Evolutionary conservation across 768 basidiomycete species (phyloP), one percentile per base, ranked within the genome.

Genomic region (Boletus vermiculosoides): DNA sequence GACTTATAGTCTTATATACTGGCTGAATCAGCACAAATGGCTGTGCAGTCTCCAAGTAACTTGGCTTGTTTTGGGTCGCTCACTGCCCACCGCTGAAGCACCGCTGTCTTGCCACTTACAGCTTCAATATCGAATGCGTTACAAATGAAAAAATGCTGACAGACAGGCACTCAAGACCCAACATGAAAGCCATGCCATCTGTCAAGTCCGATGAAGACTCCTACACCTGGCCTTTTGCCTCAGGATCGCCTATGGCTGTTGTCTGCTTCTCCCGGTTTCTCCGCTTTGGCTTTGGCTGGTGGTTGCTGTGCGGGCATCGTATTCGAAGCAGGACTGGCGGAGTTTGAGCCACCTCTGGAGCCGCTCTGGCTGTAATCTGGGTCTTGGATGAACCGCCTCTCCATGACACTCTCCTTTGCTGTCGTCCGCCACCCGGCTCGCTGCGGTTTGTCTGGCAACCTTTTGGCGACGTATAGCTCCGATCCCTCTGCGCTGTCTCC

Each of bases 311-410:
- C 59, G 36, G 55, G 25, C 42, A 37, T 55, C 50, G 65, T 57
- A 22, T 49, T 58, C 11, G 61, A 31, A 36, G 52, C 45, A 9
- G 66, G 41, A 41, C 55, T 58, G 22, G 39, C 36, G 39, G 62
- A 40, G 39, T 57, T 51, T 0, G 55, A 16, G 22, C 45, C 61
- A 25, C 25, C 55, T 36, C 46, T 56, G 2, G 54, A 28, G 16
- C 44, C 59, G 2, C 50, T 61, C 20, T 64, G 33, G 44, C 69
- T 72, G 61, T 71, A 73, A 18, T 73, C 69, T 15, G 69, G 71
- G 36, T 36, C 49, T 31, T 46, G 61, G 45, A 69, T 57, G 62
- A 57, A 62, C 50, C 69, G 65, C 55, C 49, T 62, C 15, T 50
- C 50, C 28, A 54, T 16, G 22, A 5, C 40, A 1, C 55, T 45